phyloP scores from a whole-genome alignment of 768 basidiomycete species.

The Trametes cubensis region DNA sequence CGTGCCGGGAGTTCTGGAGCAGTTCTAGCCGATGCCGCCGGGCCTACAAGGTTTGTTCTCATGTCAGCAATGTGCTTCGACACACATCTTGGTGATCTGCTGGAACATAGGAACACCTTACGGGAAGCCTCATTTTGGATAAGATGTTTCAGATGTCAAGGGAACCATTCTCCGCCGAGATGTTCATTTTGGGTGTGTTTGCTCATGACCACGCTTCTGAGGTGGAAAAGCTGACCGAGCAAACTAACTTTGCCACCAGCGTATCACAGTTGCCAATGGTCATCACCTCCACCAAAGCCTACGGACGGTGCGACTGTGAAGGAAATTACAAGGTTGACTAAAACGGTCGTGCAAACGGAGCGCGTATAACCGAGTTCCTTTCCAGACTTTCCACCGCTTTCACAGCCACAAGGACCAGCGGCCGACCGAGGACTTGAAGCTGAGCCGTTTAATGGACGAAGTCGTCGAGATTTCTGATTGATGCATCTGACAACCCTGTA shows the following conservation, averaged over 20 bases:
- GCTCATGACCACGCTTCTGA: no score
- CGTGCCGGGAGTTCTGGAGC: neutral
- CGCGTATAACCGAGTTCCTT: neutral
- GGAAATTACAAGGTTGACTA: no score
- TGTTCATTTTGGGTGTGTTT: neutral
- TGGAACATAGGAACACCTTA: neutral
- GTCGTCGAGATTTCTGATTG: slow-evolving; percentile 23
- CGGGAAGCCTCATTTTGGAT: neutral
- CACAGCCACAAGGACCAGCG: slow-evolving; percentile 11
- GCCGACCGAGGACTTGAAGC: neutral
- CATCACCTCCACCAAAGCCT: no score
- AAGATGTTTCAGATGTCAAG: neutral
- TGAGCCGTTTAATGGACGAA: slow-evolving; percentile 6
- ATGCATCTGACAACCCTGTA: neutral
- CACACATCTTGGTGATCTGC: slow-evolving; percentile 6
- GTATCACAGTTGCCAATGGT: no score
- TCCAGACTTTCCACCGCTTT: slow-evolving; percentile 14
- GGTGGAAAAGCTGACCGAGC: no score
- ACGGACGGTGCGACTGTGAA: no score
- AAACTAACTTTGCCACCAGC: no score
- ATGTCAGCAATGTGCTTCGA: slow-evolving; percentile 14
- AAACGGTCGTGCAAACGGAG: no score
- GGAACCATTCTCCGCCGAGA: neutral
- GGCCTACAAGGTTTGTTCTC: slow-evolving; percentile 18
- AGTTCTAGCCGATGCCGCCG: slow-evolving; percentile 3